A percentile compares a stretch with the other conserved stretches of the same genome.
phyloP scores from a whole-genome alignment of 2,329 filamentous ascomycete species.

The Beauveria varroae region DNA sequence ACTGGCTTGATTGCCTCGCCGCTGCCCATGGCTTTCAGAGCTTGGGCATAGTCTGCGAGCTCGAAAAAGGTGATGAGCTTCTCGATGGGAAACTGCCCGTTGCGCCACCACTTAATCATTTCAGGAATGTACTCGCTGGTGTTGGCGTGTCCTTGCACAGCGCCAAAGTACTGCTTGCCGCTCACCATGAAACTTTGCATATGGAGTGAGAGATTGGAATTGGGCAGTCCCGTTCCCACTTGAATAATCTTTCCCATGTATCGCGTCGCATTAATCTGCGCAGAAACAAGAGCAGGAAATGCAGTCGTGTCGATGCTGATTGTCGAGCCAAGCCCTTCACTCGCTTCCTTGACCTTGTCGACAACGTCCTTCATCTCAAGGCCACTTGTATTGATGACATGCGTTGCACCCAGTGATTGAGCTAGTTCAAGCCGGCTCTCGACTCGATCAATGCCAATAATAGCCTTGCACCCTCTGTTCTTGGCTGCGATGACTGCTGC shows the following conservation, averaged over 20 bases:
- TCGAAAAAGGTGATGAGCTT: slow-evolving; percentile 25
- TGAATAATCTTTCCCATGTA: slow-evolving; percentile 41
- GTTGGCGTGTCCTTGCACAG: slow-evolving; percentile 23
- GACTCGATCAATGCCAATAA: slow-evolving; percentile 25
- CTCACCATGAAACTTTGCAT: slow-evolving; percentile 37
- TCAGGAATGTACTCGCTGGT: slow-evolving; percentile 33
- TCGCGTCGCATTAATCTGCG: slow-evolving; percentile 33
- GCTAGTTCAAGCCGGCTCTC: slow-evolving; percentile 21
- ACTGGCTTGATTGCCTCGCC: slow-evolving; percentile 27
- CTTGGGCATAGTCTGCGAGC: slow-evolving; percentile 21
- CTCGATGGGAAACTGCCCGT: slow-evolving; percentile 27
- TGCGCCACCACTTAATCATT: slow-evolving; percentile 25
- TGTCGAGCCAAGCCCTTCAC: slow-evolving; percentile 37
- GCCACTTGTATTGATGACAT: slow-evolving; percentile 19
- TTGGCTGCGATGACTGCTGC: slow-evolving; percentile 27
- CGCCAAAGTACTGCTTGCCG: slow-evolving; percentile 41
- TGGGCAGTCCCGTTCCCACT: slow-evolving; percentile 39
- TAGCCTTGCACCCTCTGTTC: slow-evolving; percentile 18
- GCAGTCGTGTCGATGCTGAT: slow-evolving; percentile 45
- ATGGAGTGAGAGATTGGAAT: slow-evolving; percentile 33
- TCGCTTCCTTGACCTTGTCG: slow-evolving; percentile 26
- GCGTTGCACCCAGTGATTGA: slow-evolving; percentile 25
- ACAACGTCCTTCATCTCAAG: slow-evolving; percentile 19
- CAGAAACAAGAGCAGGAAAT: slow-evolving; percentile 29
- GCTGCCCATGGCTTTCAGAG: slow-evolving; percentile 22